These are phyloP conservation scores for Mycosarcoma mackinlayi DNA, from an alignment of 1,284 basidiomycete species.

Conservation along the genomic window DNA sequence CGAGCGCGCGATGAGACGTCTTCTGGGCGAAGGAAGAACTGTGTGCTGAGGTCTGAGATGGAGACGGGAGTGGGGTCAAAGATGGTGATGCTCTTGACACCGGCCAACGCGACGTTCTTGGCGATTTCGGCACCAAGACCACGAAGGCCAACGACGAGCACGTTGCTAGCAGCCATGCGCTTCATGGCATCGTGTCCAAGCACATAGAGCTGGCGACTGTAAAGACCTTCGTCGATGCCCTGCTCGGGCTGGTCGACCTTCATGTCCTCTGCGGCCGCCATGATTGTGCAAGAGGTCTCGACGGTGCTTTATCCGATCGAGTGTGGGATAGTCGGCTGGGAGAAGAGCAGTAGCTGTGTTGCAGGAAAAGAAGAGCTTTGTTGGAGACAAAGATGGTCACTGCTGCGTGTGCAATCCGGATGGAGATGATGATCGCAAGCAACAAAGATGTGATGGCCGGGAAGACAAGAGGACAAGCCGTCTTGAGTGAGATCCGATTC, in stretches of 20 bases:
- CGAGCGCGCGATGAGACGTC: slow-evolving; percentile 77
- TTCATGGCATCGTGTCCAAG: slow-evolving; percentile 82
- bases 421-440: no score
- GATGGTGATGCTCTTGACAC: slow-evolving; percentile 96
- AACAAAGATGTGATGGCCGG: no score
- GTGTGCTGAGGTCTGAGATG: slow-evolving; percentile 87
- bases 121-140: slow-evolving; percentile 98
- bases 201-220: slow-evolving; percentile 67
- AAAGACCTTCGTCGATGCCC: slow-evolving; percentile 60
- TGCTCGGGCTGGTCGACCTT: slow-evolving; percentile 54
- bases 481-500: no score
- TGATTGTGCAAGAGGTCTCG: slow-evolving; percentile 7
- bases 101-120: slow-evolving; percentile 94
- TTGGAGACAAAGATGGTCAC: no score
- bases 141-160: slow-evolving; percentile 90
- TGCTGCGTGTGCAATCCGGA: no score
- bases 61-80: slow-evolving; percentile 91
- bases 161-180: slow-evolving; percentile 96
- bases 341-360: neutral
- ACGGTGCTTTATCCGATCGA: neutral
- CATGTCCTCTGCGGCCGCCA: slow-evolving; percentile 48
- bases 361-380: no score
- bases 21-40: slow-evolving; percentile 93
- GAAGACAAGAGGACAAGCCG: no score
- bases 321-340: neutral